A percentile compares a stretch with the other conserved stretches of the same genome.
These are phyloP conservation scores for Talaromyces sp. DNA, from an alignment of 2,329 filamentous ascomycete genomes.

Conservation along the genomic window DNA sequence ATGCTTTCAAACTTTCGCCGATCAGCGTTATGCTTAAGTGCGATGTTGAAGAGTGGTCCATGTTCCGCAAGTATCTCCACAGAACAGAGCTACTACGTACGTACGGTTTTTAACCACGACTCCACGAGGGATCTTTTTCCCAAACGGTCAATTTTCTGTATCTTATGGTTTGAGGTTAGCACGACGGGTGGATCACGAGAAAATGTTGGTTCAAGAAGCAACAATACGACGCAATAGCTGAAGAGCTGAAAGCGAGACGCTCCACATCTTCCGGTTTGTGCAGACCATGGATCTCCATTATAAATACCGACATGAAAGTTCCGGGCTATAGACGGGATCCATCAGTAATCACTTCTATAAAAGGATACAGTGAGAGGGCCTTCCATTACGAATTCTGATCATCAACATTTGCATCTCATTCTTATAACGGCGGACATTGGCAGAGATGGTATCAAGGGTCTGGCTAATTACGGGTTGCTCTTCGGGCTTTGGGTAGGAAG, in stretches of 20 bases:
- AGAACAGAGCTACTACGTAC: not conserved
- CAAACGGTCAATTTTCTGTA: no score
- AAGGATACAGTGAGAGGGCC: no score
- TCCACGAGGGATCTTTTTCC: no score
- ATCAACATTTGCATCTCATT: not conserved
- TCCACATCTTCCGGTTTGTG: not conserved
- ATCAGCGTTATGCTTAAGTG: not conserved
- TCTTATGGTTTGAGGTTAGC: no score
- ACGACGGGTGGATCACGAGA: not conserved
- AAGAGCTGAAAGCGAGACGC: not conserved
- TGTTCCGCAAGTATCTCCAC: not conserved
- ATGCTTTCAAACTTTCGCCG: not conserved
- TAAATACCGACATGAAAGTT: not conserved
- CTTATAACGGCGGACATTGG: not conserved
- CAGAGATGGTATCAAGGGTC: conserved; percentile 9
- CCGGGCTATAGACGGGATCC: not conserved
- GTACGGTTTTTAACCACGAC: no score
- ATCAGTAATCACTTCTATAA: not conserved
- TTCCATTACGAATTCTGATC: not conserved
- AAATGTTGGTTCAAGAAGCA: not conserved
- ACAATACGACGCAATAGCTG: not conserved
- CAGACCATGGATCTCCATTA: not conserved
- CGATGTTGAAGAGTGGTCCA: not conserved
- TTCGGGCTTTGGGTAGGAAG: conserved; percentile 11
- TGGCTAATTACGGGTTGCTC: conserved; percentile 16